These are phyloP conservation scores for Carnegiea gigantea DNA, from an alignment of 179 eudicot species.

Conservation along the genomic window DNA sequence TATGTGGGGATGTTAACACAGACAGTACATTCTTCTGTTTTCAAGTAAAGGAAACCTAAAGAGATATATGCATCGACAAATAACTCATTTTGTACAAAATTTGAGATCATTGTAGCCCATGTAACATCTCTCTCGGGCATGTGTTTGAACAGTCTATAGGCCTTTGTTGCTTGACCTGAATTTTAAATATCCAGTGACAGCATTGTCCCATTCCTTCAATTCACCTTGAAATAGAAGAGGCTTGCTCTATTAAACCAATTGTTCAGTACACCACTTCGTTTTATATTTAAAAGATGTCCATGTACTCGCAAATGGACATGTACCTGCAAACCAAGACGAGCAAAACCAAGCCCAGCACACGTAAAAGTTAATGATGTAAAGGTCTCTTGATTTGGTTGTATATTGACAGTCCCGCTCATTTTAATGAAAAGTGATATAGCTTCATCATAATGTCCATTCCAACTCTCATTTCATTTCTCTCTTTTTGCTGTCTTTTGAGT, in stretches of 20 bases:
- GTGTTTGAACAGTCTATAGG: constrained; percentile 31
- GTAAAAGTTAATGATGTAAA: constrained; percentile 44
- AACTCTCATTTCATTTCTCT: too few relatives aligned
- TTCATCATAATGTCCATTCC: constrained; percentile 42
- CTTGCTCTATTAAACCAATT: constrained; percentile 39
- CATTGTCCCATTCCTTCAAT: constrained; percentile 24
- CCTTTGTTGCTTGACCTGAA: constrained; percentile 31
- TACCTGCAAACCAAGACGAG: constrained; percentile 37
- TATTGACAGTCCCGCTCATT: constrained; percentile 30
- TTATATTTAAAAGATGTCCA: constrained; percentile 37
- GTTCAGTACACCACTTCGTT: constrained; percentile 46
- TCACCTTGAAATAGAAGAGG: constrained; percentile 26
- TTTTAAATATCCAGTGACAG: constrained; percentile 40
- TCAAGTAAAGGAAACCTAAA: too few relatives aligned
- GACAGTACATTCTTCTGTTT: too few relatives aligned
- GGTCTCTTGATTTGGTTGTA: constrained; percentile 36
- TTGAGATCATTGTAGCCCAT: constrained; percentile 48
- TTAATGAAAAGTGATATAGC: constrained; percentile 36
- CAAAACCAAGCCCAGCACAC: constrained; percentile 37
- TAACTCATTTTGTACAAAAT: constrained; percentile 41
- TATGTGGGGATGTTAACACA: too few relatives aligned
- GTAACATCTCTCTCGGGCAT: constrained; percentile 40
- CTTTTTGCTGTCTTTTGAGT: too few relatives aligned
- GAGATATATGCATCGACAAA: constrained; percentile 47
- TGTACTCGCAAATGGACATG: constrained; percentile 43